Evolutionary conservation across 139 green algal genomes (phyloP), one percentile per base, ranked within the genome.

Genomic region (Tetraselmis striata): DNA sequence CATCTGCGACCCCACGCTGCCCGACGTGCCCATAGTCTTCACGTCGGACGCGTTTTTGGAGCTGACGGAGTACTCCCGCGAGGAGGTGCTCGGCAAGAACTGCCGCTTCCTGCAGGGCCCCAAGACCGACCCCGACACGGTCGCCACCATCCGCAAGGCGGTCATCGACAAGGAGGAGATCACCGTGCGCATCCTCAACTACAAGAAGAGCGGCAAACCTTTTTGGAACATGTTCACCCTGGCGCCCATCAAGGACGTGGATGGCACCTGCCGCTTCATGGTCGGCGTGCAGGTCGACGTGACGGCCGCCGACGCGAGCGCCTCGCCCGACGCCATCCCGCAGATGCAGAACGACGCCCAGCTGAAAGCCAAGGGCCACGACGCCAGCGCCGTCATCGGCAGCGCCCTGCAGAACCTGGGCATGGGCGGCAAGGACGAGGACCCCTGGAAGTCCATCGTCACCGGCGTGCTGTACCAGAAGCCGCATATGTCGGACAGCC

Each of bases 171-270:
- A 91, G 1, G 83, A 86, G 0, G 94, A 97, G 85, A 91, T 92
- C 76, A 98, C 93, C 0, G 95, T 98, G 25, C 89, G 95, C 32
- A 85, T 99, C 83, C 92, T 99, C 28, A 99, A 99, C 89, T 99
- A 99, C 92, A 93, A 85, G 76, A 95, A 95, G 86, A 81, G 83
- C 74, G 95, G 95, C 27, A 85, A 87, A 67, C 86, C 93, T 23
- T 99, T 99, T 80, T 99, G 96, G 96, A 99, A 99, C 88, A 97
- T 99, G 93, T 95, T 99, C 79, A 97, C 95, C 2, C 81, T 99
- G 58, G 94, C 95, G 26, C 93, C 96, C 74, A 97, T 99, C 84
- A 86, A 87, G 77, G 94, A 97, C 86, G 87, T 91, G 59, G 90
- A 95, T 31, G 94, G 93, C 30, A 89, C 85, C 1, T 85, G 94